Evolutionary conservation across 2,329 filamentous ascomycete species (phyloP).

Genomic region (Cladosporium cucumerinum): DNA sequence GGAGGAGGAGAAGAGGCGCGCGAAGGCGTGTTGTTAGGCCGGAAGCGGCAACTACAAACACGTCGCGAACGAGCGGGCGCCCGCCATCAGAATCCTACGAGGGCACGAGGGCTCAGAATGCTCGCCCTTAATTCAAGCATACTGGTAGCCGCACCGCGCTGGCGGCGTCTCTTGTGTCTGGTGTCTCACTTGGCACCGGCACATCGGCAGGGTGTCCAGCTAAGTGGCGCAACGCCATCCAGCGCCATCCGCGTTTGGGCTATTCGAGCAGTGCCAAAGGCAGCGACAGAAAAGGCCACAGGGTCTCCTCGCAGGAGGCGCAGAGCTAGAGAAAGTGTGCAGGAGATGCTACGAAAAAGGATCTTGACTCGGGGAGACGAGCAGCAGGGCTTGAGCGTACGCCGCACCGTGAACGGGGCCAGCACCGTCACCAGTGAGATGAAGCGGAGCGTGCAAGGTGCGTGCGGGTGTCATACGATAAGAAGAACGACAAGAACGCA

Average conservation of each 20-base stretch:
- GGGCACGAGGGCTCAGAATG: slow-evolving; percentile 4
- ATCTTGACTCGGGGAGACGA: neutral
- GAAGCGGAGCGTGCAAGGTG: neutral
- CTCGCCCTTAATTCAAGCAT: slow-evolving; percentile 12
- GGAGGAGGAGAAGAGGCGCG: neutral
- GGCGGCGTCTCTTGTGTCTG: neutral
- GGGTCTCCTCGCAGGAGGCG: slow-evolving; percentile 1
- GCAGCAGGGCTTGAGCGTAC: neutral
- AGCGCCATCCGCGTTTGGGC: slow-evolving; percentile 9
- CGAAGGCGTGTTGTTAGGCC: neutral
- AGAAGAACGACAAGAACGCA: neutral
- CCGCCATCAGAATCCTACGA: neutral
- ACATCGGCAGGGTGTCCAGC: slow-evolving; percentile 4
- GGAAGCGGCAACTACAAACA: neutral
- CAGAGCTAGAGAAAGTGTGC: slow-evolving; percentile 4
- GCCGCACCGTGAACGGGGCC: neutral
- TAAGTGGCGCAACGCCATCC: slow-evolving; percentile 13
- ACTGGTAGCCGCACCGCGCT: slow-evolving; percentile 4
- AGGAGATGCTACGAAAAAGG: neutral
- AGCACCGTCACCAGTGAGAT: neutral
- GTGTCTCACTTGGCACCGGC: slow-evolving; percentile 11
- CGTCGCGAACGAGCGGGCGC: neutral
- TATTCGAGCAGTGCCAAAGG: neutral
- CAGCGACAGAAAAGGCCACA: neutral
- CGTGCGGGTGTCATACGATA: slow-evolving; percentile 3